These are phyloP conservation scores for Biscutella laevigata DNA, from an alignment of 441 rosid genomes.

Conservation along the genomic window DNA sequence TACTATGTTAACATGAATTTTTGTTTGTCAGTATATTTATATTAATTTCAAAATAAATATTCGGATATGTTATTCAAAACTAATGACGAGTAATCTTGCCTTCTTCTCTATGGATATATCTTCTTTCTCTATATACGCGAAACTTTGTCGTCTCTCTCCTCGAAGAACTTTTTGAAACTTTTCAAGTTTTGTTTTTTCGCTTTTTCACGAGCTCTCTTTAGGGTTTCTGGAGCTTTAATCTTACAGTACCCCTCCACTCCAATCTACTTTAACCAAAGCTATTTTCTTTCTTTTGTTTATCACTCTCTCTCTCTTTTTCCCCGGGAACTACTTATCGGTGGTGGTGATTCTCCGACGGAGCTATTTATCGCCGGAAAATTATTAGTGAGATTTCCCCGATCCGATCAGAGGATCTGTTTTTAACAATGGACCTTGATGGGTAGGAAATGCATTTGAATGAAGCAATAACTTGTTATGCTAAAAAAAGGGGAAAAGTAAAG, in stretches of 20 bases:
- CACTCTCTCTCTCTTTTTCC: neutral
- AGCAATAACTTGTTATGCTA: conserved; percentile 18
- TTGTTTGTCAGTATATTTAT: too few relatives aligned
- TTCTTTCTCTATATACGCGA: conserved; percentile 16
- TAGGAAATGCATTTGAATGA: conserved; percentile 27
- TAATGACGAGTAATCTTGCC: too few relatives aligned
- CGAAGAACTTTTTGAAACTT: conserved; percentile 26
- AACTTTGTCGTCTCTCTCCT: conserved; percentile 24
- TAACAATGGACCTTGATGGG: conserved; percentile 19
- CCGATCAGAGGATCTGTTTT: conserved; percentile 15
- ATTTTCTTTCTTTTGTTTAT: conserved; percentile 9
- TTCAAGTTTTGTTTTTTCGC: conserved; percentile 21
- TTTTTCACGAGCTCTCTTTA: conserved; percentile 21
- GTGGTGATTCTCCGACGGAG: conserved; percentile 19
- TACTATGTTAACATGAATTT: too few relatives aligned
- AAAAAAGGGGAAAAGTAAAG: conserved; percentile 8
- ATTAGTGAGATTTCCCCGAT: conserved; percentile 2
- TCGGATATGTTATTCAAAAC: too few relatives aligned
- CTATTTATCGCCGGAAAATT: conserved; percentile 11
- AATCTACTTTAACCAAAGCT: conserved; percentile 23
- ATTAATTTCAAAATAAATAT: too few relatives aligned
- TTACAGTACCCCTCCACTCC: conserved; percentile 18
- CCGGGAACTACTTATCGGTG: conserved; percentile 13
- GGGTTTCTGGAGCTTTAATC: conserved; percentile 21
- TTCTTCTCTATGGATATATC: conserved; percentile 13